phyloP scores from a whole-genome alignment of 2,329 filamentous ascomycete species.

The Madurella fahalii region DNA sequence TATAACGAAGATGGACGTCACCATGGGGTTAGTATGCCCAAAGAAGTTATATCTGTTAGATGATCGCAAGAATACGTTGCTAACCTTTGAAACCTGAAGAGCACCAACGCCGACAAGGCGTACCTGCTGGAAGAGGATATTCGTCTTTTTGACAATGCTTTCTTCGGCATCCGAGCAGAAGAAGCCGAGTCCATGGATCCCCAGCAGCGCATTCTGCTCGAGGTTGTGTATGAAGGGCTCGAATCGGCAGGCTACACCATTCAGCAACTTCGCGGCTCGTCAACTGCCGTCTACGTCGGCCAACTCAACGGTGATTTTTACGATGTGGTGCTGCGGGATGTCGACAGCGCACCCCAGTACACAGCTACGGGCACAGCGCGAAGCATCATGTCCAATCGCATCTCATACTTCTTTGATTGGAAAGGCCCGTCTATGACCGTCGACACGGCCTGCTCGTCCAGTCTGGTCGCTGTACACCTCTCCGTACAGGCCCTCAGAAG shows the following conservation, averaged over 20 bases:
- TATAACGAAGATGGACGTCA: slow-evolving; percentile 10
- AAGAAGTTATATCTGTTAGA: no score
- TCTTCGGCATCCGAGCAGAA: slow-evolving; percentile 10
- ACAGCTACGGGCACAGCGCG: slow-evolving; percentile 28
- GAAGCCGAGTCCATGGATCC: slow-evolving; percentile 17
- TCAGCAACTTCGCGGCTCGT: slow-evolving; percentile 25
- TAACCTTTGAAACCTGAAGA: no score
- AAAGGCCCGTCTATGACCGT: slow-evolving; percentile 16
- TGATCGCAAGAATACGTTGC: no score
- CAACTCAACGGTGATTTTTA: slow-evolving; percentile 30
- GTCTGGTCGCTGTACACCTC: slow-evolving; percentile 26
- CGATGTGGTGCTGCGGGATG: slow-evolving; percentile 2
- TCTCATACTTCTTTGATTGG: slow-evolving; percentile 32
- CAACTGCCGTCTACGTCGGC: slow-evolving; percentile 33
- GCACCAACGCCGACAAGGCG: slow-evolving; percentile 8
- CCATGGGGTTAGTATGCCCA: neutral
- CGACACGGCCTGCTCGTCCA: slow-evolving; percentile 19
- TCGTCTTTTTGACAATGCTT: slow-evolving; percentile 12
- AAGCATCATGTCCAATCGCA: slow-evolving; percentile 33
- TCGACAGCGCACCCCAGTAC: slow-evolving; percentile 16
- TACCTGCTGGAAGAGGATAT: slow-evolving; percentile 11
- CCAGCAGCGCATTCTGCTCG: slow-evolving; percentile 16
- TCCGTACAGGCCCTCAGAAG: slow-evolving; percentile 22
- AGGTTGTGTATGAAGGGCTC: slow-evolving; percentile 15
- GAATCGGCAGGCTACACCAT: slow-evolving; percentile 28